Evolutionary conservation across 2,329 filamentous ascomycete species (phyloP).

Genomic region (Clonostachys rhizophaga): DNA sequence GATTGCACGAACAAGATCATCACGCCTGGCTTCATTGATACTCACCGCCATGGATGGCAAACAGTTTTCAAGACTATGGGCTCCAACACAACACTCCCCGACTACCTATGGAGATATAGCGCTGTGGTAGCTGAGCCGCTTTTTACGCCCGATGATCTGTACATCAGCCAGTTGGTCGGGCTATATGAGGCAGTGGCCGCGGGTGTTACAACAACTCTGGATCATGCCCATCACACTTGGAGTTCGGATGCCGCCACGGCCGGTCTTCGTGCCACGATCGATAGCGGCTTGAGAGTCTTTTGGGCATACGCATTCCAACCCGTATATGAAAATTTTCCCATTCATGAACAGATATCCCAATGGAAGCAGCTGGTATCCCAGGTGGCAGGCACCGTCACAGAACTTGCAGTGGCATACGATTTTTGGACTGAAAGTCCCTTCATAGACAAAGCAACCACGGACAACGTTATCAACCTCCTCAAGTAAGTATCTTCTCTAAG

Average conservation of each 20-base stretch:
- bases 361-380: conserved; percentile 1
- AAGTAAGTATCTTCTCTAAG: too few relatives aligned
- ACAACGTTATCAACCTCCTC: too few relatives aligned
- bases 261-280: conserved; percentile 34
- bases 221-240: conserved; percentile 48
- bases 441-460: too few relatives aligned
- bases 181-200: conserved; percentile 44
- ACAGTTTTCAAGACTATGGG: conserved; percentile 47
- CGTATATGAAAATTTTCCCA: conserved; percentile 1
- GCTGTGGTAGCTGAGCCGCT: conserved; percentile 16
- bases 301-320: conserved; percentile 38
- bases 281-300: conserved; percentile 41
- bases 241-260: conserved; percentile 33
- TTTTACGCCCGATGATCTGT: conserved; percentile 37
- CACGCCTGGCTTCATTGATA: conserved; percentile 51
- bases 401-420: conserved; percentile 36
- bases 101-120: conserved; percentile 39
- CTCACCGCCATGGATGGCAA: conserved; percentile 52
- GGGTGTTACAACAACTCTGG: conserved; percentile 46
- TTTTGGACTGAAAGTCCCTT: conserved; percentile 14
- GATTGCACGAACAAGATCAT: conserved; percentile 47
- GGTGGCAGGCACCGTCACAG: conserved; percentile 12
- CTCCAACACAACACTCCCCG: conserved; percentile 42
- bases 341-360: conserved; percentile 2
- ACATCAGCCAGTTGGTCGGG: conserved; percentile 38